Evolutionary conservation across 495 filamentous ascomycete species (phyloP).

Genomic region (Platismatia glauca): DNA sequence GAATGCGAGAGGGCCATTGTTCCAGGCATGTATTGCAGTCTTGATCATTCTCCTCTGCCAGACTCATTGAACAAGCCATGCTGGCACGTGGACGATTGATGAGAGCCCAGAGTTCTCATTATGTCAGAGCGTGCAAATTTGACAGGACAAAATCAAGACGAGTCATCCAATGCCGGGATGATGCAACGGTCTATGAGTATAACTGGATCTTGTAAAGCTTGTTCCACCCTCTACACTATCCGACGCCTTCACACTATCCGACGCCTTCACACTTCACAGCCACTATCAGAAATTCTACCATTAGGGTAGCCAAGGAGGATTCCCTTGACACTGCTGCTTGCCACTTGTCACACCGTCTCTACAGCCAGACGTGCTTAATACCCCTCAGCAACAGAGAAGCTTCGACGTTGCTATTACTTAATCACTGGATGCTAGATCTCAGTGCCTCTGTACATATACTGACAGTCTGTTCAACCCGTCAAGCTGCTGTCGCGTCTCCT

Average conservation of each 20-base stretch:
- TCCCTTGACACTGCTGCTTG: background rate
- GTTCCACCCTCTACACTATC: constrained; percentile 1
- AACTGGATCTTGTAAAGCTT: constrained; percentile 14
- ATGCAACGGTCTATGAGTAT: constrained; percentile 7
- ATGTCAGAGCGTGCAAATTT: constrained; percentile 12
- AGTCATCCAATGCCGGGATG: constrained; percentile 8
- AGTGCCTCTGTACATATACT: background rate
- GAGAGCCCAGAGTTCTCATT: constrained; percentile 8
- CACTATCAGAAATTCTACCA: background rate
- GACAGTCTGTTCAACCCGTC: background rate
- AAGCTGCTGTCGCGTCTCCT: constrained; percentile 6
- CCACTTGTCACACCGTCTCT: constrained; percentile 3
- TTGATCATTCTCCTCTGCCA: too few relatives aligned
- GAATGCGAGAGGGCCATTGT: background rate
- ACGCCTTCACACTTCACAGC: background rate
- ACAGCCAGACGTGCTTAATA: background rate
- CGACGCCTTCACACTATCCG: background rate
- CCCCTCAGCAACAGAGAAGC: constrained; percentile 8
- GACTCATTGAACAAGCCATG: background rate
- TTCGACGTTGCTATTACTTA: constrained; percentile 1
- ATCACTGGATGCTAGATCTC: background rate
- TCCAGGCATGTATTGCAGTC: background rate
- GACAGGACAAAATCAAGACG: constrained; percentile 5
- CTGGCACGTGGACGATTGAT: constrained; percentile 13
- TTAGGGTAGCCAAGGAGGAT: background rate